Conservation (phyloP, 495 filamentous ascomycete genomes). For the Aspergillus olivimuriae region DNA sequence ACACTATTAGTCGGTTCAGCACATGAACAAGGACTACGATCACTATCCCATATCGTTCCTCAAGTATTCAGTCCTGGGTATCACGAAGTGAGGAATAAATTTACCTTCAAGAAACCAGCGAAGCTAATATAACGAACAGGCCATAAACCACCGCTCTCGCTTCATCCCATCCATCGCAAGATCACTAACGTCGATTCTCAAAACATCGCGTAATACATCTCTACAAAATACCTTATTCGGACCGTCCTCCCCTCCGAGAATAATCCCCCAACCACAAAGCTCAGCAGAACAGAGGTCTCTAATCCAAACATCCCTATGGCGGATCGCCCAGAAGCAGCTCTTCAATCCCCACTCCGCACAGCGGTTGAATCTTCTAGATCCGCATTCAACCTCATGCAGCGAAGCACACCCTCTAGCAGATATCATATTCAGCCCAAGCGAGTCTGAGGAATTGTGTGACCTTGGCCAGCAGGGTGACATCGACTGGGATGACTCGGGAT, state of each 20-base stretch:
- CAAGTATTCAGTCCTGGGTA: neutral
- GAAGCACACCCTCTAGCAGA: neutral
- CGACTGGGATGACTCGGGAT: no score
- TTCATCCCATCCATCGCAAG: conserved; percentile 31
- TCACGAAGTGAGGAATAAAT: no score
- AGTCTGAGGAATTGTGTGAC: no score
- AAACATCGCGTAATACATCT: conserved; percentile 8
- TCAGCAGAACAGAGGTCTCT: conserved; percentile 1
- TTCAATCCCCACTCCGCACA: conserved; percentile 6
- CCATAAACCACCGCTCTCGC: conserved; percentile 31
- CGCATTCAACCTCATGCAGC: neutral
- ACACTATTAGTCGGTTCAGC: no score
- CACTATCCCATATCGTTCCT: no score
- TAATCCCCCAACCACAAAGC: neutral
- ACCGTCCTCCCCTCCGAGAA: neutral
- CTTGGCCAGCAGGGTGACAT: no score
- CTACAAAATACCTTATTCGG: conserved; percentile 9
- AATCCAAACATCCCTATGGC: conserved; percentile 23
- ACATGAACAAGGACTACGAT: no score
- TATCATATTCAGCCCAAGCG: neutral
- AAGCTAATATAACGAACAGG: conserved; percentile 22
- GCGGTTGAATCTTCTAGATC: conserved; percentile 1
- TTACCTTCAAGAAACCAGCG: no score
- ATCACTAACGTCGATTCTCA: conserved; percentile 26
- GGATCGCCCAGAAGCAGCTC: conserved; percentile 20